Conservation (phyloP, 768 basidiomycete genomes). For the Phlebiopsis gigantea region DNA sequence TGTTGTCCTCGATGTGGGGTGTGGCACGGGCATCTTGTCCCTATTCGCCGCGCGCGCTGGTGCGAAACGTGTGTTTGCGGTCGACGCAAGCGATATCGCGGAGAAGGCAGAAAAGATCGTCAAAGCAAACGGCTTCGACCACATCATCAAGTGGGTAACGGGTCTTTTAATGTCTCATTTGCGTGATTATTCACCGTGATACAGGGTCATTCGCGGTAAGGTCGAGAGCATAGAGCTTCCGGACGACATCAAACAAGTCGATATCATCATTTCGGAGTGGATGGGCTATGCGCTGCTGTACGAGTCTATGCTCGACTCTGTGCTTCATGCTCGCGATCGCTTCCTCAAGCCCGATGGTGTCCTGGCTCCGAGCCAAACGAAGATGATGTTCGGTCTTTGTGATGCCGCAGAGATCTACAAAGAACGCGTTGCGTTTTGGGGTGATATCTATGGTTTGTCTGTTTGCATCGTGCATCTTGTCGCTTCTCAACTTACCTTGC, state of each 20-base stretch:
- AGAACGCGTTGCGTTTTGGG: constrained; percentile 88
- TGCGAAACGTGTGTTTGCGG: constrained; percentile 84
- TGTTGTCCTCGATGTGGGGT: constrained; percentile 91
- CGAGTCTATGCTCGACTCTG: constrained; percentile 97
- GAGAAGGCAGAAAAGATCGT: constrained; percentile 45
- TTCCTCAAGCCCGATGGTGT: constrained; percentile 74
- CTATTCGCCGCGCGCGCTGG: constrained; percentile 87
- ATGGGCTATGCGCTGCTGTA: constrained; percentile 93
- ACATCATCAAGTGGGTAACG: constrained; percentile 56
- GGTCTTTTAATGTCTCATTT: background rate
- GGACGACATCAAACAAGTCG: constrained; percentile 68
- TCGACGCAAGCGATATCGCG: constrained; percentile 80
- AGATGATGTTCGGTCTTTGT: constrained; percentile 80
- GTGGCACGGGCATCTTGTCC: constrained; percentile 91
- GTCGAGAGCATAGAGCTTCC: constrained; percentile 84
- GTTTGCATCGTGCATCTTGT: background rate
- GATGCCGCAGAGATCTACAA: constrained; percentile 71
- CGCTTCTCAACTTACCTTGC: background rate
- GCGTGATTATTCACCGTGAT: background rate
- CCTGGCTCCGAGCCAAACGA: constrained; percentile 88
- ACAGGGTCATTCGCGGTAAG: constrained; percentile 80
- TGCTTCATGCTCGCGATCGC: constrained; percentile 80
- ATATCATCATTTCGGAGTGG: constrained; percentile 97
- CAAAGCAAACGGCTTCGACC: constrained; percentile 47
- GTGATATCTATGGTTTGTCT: constrained; percentile 77